phyloP scores from a whole-genome alignment of 768 basidiomycete species.

The Suillus placidus region DNA sequence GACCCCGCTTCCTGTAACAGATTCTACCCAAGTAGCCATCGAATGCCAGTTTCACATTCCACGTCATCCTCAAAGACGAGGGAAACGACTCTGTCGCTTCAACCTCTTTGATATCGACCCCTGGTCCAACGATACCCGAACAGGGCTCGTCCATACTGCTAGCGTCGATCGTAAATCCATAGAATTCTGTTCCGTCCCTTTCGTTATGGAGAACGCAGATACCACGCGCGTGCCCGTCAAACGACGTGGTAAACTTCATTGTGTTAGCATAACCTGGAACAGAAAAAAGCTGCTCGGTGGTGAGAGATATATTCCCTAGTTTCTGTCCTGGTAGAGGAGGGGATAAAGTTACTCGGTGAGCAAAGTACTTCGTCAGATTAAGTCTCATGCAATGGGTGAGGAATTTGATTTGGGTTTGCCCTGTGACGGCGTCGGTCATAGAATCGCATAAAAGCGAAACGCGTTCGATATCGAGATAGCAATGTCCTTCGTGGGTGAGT shows the following conservation, averaged over 20 bases:
- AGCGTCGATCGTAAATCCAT: conserved; percentile 1
- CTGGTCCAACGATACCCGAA: conserved; percentile 1
- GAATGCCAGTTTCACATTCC: conserved; percentile 6
- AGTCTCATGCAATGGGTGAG: conserved; percentile 5
- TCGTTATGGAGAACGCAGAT: conserved; percentile 7
- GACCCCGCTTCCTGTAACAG: conserved; percentile 1
- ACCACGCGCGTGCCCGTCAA: conserved; percentile 1
- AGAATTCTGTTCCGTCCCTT: conserved; percentile 1
- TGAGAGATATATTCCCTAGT: background rate
- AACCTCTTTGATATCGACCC: conserved; percentile 7
- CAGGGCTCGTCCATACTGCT: background rate
- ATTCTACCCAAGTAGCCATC: conserved; percentile 1
- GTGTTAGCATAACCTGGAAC: conserved; percentile 6
- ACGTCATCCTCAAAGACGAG: conserved; percentile 6
- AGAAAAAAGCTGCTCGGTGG: conserved; percentile 1
- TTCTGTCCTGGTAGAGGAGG: background rate
- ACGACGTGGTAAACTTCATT: conserved; percentile 4
- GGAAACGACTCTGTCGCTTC: conserved; percentile 7
- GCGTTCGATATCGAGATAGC: conserved; percentile 5
- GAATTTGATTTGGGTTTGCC: conserved; percentile 2
- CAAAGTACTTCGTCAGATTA: conserved; percentile 6
- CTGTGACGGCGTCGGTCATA: background rate
- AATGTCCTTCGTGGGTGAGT: conserved; percentile 6
- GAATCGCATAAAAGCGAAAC: background rate
- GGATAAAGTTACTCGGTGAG: background rate